phyloP scores from a whole-genome alignment of 352 stramenopile species.

The Pythium rishiriense region DNA sequence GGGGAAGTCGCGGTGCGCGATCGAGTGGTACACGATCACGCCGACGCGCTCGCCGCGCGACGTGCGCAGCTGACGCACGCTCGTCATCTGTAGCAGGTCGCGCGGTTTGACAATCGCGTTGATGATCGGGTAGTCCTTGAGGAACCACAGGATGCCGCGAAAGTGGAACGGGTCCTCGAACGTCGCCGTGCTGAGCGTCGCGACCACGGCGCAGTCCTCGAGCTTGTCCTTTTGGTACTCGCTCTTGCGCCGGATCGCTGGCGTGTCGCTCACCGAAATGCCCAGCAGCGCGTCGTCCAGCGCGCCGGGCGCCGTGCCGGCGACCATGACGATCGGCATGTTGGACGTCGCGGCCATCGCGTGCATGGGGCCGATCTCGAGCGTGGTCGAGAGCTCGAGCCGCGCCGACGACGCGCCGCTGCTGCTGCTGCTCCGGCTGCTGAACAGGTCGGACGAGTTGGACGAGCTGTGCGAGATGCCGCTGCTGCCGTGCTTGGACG shows the following conservation, averaged over 20 bases:
- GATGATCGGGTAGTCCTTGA: slow-evolving; percentile 23
- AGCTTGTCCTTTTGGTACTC: slow-evolving; percentile 46
- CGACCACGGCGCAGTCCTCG: slow-evolving; percentile 42
- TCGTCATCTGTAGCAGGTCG: slow-evolving; percentile 15
- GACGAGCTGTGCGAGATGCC: background rate
- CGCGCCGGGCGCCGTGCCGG: slow-evolving; percentile 37
- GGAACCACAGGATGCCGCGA: slow-evolving; percentile 16
- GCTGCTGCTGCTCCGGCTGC: slow-evolving; percentile 24
- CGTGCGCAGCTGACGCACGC: slow-evolving; percentile 19
- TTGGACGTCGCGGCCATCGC: slow-evolving; percentile 38
- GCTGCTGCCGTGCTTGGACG: slow-evolving; percentile 35
- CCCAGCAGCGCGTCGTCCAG: slow-evolving; percentile 59
- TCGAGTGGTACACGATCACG: slow-evolving; percentile 53
- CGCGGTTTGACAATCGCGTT: slow-evolving; percentile 20
- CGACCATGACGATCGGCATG: slow-evolving; percentile 35
- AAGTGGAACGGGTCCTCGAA: slow-evolving; percentile 19
- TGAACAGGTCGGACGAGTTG: slow-evolving; percentile 26
- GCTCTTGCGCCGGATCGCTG: slow-evolving; percentile 36
- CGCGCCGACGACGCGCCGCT: slow-evolving; percentile 20
- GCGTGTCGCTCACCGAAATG: slow-evolving; percentile 42
- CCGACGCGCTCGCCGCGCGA: slow-evolving; percentile 48
- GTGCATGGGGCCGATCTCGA: slow-evolving; percentile 44
- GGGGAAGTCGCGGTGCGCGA: slow-evolving; percentile 49
- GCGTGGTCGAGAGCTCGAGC: slow-evolving; percentile 8
- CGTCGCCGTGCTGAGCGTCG: slow-evolving; percentile 29